phyloP scores from a whole-genome alignment of 768 basidiomycete genomes.

The Rhodotorula diobovata region DNA sequence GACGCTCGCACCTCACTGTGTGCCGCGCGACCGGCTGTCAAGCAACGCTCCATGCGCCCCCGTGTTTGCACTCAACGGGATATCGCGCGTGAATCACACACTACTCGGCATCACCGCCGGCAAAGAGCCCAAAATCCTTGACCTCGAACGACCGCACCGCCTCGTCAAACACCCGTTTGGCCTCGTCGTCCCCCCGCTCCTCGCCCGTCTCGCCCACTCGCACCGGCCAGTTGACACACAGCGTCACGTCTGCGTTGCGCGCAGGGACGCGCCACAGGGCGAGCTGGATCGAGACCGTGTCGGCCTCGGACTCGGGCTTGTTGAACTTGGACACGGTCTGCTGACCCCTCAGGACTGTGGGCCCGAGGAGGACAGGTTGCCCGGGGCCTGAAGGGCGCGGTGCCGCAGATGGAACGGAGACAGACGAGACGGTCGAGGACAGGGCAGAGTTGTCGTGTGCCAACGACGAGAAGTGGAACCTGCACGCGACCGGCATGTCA shows the following conservation, averaged over 20 bases:
- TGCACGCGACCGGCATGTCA: constrained; percentile 46
- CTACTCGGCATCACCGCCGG: constrained; percentile 6
- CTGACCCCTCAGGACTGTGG: constrained; percentile 61
- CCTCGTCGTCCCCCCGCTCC: constrained; percentile 48
- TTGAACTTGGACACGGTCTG: constrained; percentile 78
- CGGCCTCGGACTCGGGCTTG: constrained; percentile 51
- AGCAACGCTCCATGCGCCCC: no score
- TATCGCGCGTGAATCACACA: no score
- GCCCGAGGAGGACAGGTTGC: constrained; percentile 46
- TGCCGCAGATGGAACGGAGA: constrained; percentile 47
- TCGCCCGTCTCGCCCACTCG: constrained; percentile 48
- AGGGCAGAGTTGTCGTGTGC: constrained; percentile 83
- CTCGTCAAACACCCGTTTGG: constrained; percentile 55
- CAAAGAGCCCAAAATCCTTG: constrained; percentile 67
- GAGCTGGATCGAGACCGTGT: constrained; percentile 70
- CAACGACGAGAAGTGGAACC: constrained; percentile 83
- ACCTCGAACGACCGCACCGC: constrained; percentile 63
- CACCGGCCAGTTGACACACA: constrained; percentile 73
- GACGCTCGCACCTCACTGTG: no score
- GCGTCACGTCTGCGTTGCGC: constrained; percentile 73
- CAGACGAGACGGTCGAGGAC: constrained; percentile 52
- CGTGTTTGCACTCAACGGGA: no score
- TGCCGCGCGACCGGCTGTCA: no score
- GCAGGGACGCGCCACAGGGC: constrained; percentile 71
- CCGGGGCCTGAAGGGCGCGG: constrained; percentile 53